phyloP scores from a whole-genome alignment of 23 red algal species.

The Agarophyton chilense region DNA sequence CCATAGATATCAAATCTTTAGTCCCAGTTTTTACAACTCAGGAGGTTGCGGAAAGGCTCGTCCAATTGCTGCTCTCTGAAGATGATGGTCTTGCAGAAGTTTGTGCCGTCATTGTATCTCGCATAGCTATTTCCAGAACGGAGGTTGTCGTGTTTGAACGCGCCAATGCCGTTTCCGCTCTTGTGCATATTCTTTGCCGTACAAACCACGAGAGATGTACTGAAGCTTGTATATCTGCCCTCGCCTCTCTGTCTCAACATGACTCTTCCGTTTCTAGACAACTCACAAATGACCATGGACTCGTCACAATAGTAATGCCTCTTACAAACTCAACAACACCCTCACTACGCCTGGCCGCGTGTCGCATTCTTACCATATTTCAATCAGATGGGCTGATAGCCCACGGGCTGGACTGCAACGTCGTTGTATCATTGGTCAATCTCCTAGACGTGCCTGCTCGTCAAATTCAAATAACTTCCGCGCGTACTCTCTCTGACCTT shows the following conservation, averaged over 20 bases:
- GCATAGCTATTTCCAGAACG: background rate
- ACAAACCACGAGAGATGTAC: slow-evolving; percentile 38
- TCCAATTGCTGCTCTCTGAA: slow-evolving; percentile 4
- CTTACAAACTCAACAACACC: background rate
- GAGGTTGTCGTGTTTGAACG: slow-evolving; percentile 25
- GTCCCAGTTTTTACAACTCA: slow-evolving; percentile 15
- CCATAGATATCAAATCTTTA: background rate
- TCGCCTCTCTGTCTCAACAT: slow-evolving; percentile 24
- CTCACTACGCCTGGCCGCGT: slow-evolving; percentile 38
- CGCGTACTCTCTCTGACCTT: slow-evolving; percentile 40
- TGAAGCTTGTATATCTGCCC: slow-evolving; percentile 44
- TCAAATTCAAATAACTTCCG: slow-evolving; percentile 22
- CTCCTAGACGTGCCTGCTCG: background rate
- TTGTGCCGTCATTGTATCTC: slow-evolving; percentile 47
- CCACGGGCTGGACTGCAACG: background rate
- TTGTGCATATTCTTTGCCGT: slow-evolving; percentile 41
- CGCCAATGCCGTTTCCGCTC: slow-evolving; percentile 44
- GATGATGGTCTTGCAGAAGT: slow-evolving; percentile 53
- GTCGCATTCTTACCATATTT: slow-evolving; percentile 51
- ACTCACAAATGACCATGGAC: slow-evolving; percentile 19
- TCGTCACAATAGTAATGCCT: slow-evolving; percentile 27
- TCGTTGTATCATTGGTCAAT: slow-evolving; percentile 28
- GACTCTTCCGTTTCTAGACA: slow-evolving; percentile 6
- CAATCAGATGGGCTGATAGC: slow-evolving; percentile 10
- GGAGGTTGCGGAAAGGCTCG: slow-evolving; percentile 21